phyloP scores from a whole-genome alignment of 352 stramenopile genomes.

The Globisporangium spinosum region DNA sequence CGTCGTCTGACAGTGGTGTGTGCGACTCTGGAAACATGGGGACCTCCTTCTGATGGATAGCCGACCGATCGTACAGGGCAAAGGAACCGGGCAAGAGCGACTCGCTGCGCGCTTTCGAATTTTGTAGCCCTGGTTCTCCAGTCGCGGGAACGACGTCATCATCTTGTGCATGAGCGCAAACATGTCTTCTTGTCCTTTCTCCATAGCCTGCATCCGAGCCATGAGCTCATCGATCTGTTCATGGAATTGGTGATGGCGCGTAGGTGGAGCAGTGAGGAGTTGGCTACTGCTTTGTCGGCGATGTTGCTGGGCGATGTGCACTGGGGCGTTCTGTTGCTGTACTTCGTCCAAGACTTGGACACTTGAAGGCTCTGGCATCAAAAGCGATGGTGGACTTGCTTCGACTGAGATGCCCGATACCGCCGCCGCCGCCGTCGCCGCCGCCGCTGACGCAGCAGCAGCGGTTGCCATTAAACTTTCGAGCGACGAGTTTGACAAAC shows the following conservation, averaged over 20 bases:
- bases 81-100: not conserved
- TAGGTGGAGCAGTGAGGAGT: not conserved
- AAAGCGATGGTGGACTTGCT: not conserved
- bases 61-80: not conserved
- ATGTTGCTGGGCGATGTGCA: not conserved
- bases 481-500: not conserved
- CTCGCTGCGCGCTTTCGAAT: not conserved
- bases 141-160: not conserved
- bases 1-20: not conserved
- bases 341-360: not conserved
- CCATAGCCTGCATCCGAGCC: not conserved
- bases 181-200: conserved; percentile 1
- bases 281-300: not conserved
- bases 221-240: conserved; percentile 2
- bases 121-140: not conserved
- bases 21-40: not conserved
- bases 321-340: not conserved
- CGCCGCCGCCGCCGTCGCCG: not conserved
- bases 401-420: not conserved
- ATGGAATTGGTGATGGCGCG: not conserved
- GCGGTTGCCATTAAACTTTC: not conserved
- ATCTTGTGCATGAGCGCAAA: conserved; percentile 12
- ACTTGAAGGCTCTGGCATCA: not conserved
- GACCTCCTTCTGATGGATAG: not conserved
- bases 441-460: not conserved